Percentiles rank a stretch among this genome's conserved stretches.
Conservation (phyloP, 345 rosid genomes). For the Rhizophora apiculata region DNA sequence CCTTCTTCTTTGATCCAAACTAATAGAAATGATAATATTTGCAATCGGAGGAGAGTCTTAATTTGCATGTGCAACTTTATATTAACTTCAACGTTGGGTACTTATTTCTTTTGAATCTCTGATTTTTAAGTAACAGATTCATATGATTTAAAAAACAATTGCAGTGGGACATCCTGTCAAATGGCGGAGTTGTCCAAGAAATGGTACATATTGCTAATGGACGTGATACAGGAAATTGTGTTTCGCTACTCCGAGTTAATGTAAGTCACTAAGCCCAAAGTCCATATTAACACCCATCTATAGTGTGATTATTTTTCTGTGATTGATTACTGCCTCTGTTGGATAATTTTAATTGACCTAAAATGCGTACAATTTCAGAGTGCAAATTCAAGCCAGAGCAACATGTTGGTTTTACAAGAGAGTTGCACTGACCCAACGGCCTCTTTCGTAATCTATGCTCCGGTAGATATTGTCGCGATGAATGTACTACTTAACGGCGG, state of each 20-base stretch:
- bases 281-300: no score
- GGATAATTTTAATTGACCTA: neutral
- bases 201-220: conserved; percentile 86
- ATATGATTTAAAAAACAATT: no score
- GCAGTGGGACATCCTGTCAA: conserved; percentile 93
- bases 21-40: no score
- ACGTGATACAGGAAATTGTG: conserved; percentile 74
- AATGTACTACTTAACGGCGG: conserved; percentile 52
- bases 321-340: neutral
- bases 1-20: no score
- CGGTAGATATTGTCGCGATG: conserved; percentile 45
- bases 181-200: conserved; percentile 62
- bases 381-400: conserved; percentile 52
- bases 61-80: no score
- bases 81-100: no score
- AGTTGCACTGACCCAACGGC: conserved; percentile 47
- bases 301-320: no score
- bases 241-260: conserved; percentile 67
- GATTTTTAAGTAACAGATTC: no score
- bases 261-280: conserved; percentile 25
- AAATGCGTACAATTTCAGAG: conserved; percentile 20
- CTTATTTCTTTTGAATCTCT: no score
- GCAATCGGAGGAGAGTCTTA: no score
- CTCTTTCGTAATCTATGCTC: conserved; percentile 47
- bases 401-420: conserved; percentile 55